phyloP scores from a whole-genome alignment of 345 rosid genomes.

The Lagerstroemia speciosa region DNA sequence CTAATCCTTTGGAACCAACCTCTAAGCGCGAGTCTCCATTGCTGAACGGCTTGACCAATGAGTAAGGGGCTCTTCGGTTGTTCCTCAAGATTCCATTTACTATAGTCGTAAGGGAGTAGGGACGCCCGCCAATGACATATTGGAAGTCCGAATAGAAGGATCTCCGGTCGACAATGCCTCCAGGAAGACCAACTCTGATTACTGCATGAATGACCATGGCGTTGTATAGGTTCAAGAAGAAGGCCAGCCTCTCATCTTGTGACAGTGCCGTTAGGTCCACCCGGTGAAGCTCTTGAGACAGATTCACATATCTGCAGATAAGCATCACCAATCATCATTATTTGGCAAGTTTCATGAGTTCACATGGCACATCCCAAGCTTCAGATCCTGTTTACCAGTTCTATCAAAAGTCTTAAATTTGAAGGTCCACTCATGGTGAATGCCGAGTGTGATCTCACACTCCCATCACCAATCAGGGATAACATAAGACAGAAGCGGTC shows the following conservation, averaged over 20 bases:
- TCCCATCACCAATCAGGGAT: background rate
- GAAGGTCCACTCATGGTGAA: background rate
- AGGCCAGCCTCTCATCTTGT: constrained; percentile 51
- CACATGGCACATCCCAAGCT: background rate
- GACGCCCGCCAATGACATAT: constrained; percentile 65
- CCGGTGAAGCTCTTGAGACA: constrained; percentile 68
- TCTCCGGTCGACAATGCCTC: constrained; percentile 61
- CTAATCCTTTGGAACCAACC: constrained; percentile 26
- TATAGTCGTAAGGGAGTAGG: constrained; percentile 53
- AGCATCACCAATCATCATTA: background rate
- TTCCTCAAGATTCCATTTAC: constrained; percentile 66
- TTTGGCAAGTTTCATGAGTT: background rate
- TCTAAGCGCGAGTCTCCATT: constrained; percentile 42
- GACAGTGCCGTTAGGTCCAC: constrained; percentile 45
- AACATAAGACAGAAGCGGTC: background rate
- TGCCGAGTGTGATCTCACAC: background rate
- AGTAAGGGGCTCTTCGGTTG: constrained; percentile 43
- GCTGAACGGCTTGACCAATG: constrained; percentile 52
- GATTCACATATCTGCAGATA: constrained; percentile 48
- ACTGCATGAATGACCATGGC: constrained; percentile 91
- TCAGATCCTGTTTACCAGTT: background rate
- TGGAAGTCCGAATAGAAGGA: constrained; percentile 59
- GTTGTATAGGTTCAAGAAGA: constrained; percentile 79
- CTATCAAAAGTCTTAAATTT: background rate
- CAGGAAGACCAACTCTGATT: constrained; percentile 55